Percentiles rank a stretch among this genome's conserved stretches.
These are phyloP conservation scores for Beta vulgaris DNA, from an alignment of 148 eudicot genomes.

Conservation along the genomic window DNA sequence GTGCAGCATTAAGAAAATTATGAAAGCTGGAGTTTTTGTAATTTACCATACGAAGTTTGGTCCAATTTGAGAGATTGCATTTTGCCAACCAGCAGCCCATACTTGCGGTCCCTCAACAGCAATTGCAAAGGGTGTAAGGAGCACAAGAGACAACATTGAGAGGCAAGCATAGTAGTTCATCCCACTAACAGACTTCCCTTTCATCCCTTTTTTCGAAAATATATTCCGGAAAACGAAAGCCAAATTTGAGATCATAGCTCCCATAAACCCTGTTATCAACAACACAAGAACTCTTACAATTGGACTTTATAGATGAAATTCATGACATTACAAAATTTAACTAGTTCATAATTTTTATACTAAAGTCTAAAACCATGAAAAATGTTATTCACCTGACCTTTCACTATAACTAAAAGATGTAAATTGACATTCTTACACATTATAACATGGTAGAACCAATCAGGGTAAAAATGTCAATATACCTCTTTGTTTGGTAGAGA, in stretches of 20 bases:
- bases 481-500: too few species aligned
- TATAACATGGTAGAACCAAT: too few species aligned
- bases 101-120: conserved; percentile 69
- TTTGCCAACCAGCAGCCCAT: conserved; percentile 72
- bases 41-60: conserved; percentile 64
- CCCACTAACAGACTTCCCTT: conserved; percentile 64
- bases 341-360: too few species aligned
- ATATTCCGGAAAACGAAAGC: conserved; percentile 76
- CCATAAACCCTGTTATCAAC: conserved; percentile 57
- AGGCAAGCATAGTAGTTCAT: conserved; percentile 78
- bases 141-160: conserved; percentile 55
- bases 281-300: conserved; percentile 7
- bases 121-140: conserved; percentile 65
- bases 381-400: too few species aligned
- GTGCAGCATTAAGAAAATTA: background rate
- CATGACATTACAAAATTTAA: background rate
- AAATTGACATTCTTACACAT: too few species aligned
- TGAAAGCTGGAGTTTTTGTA: background rate
- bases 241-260: conserved; percentile 74
- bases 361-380: too few species aligned
- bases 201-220: conserved; percentile 74
- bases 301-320: background rate
- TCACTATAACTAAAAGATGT: too few species aligned
- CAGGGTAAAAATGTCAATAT: too few species aligned
- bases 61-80: conserved; percentile 57